These are phyloP conservation scores for Cyberlindnera xylosilytica DNA, from an alignment of 805 yeast species.

Conservation along the genomic window DNA sequence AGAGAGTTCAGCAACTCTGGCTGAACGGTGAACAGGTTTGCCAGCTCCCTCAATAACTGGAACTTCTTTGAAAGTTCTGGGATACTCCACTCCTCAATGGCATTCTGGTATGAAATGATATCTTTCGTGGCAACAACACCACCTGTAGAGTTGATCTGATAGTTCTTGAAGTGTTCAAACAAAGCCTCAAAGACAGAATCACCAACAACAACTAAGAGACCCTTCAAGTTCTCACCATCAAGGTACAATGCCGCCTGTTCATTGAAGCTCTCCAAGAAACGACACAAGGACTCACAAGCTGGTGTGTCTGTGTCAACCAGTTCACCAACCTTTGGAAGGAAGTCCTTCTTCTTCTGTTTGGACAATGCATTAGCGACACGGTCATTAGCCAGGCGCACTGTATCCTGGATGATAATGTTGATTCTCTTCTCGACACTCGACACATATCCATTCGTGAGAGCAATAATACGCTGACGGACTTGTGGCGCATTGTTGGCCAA, in stretches of 20 bases:
- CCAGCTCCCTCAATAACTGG: constrained; percentile 73
- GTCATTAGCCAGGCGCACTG: constrained; percentile 49
- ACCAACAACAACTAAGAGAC: constrained; percentile 56
- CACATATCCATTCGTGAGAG: constrained; percentile 58
- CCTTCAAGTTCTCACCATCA: constrained; percentile 45
- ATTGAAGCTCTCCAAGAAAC: constrained; percentile 44
- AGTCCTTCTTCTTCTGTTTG: constrained; percentile 76
- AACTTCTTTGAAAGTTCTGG: constrained; percentile 59
- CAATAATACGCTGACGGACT: constrained; percentile 56
- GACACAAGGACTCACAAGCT: constrained; percentile 62
- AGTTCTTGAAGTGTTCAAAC: constrained; percentile 70
- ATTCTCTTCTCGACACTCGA: constrained; percentile 61
- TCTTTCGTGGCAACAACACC: constrained; percentile 82
- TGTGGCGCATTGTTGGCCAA: constrained; percentile 59
- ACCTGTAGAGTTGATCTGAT: constrained; percentile 75
- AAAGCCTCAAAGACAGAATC: constrained; percentile 52
- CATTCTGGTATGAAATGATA: constrained; percentile 68
- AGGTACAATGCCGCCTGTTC: constrained; percentile 37
- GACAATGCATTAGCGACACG: constrained; percentile 49
- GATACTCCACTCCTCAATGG: constrained; percentile 65
- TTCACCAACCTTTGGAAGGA: constrained; percentile 38
- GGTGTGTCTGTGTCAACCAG: constrained; percentile 58
- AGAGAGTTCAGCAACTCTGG: constrained; percentile 74
- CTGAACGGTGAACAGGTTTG: constrained; percentile 81
- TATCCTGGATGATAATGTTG: constrained; percentile 59